Percentiles rank a stretch among this genome's conserved stretches.
These are phyloP conservation scores for Schizochytrium sp. DNA, from an alignment of 108 stramenopile species.

Conservation along the genomic window DNA sequence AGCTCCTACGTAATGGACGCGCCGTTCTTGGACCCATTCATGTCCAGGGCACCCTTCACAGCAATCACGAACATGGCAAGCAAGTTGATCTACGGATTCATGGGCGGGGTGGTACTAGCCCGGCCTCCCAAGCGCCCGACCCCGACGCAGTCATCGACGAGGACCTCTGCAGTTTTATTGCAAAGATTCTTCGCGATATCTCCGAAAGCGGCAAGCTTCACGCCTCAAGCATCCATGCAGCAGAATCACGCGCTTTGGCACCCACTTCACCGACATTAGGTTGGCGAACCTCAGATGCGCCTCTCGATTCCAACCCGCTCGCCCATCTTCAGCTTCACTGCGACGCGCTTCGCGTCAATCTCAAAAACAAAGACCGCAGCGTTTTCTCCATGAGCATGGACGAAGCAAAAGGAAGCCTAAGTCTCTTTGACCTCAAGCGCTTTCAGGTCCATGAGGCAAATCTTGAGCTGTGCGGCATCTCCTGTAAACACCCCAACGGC, in stretches of 20 bases:
- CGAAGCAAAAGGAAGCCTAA: background rate
- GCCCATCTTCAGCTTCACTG: background rate
- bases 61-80: too few species aligned
- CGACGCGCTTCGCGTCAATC: background rate
- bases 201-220: too few species aligned
- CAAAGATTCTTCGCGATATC: background rate
- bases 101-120: too few species aligned
- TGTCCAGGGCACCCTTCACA: background rate
- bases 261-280: too few species aligned
- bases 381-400: background rate
- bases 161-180: background rate
- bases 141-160: background rate
- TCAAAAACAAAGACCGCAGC: background rate
- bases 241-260: too few species aligned
- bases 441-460: background rate
- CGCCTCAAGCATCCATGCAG: too few species aligned
- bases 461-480: background rate
- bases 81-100: background rate
- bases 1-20: background rate
- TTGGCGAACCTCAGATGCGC: too few species aligned
- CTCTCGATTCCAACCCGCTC: background rate
- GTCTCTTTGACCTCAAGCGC: background rate
- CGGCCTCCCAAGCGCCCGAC: background rate
- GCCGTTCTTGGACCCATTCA: background rate
- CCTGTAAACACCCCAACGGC: background rate